Conservation (phyloP, 768 basidiomycete genomes). For the Stropharia rugosoannulata region DNA sequence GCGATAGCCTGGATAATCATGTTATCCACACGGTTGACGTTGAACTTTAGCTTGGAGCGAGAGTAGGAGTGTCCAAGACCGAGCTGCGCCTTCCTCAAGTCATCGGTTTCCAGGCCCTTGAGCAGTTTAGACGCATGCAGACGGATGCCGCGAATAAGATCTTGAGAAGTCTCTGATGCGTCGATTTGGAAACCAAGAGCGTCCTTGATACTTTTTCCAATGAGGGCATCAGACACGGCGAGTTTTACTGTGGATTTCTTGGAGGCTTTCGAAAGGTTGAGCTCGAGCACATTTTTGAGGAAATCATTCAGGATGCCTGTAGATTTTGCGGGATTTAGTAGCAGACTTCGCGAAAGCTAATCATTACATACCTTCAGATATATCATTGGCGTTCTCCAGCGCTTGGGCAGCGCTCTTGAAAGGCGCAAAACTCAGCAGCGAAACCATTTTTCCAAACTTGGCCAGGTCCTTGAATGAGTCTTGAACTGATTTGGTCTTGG, state of each 20-base stretch:
- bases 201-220: constrained; percentile 78
- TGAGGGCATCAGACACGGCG: constrained; percentile 72
- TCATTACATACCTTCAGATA: constrained; percentile 80
- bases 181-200: constrained; percentile 75
- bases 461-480: constrained; percentile 82
- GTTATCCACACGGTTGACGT: constrained; percentile 94
- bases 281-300: constrained; percentile 79
- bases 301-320: constrained; percentile 85
- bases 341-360: not conserved
- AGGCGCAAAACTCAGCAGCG: constrained; percentile 86
- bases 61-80: constrained; percentile 98
- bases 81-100: constrained; percentile 91
- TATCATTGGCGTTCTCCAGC: constrained; percentile 92
- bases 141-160: constrained; percentile 90
- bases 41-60: constrained; percentile 96
- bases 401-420: constrained; percentile 94
- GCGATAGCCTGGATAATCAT: constrained; percentile 99
- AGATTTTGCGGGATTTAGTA: constrained; percentile 2
- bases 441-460: constrained; percentile 92
- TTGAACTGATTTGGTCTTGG: constrained; percentile 76
- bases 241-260: constrained; percentile 71
- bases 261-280: constrained; percentile 79
- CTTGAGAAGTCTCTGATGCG: constrained; percentile 75
- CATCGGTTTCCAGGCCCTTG: constrained; percentile 83
- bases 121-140: constrained; percentile 88